Conservation (phyloP, 2,329 filamentous ascomycete genomes). For the Incumbomyces lentus region DNA sequence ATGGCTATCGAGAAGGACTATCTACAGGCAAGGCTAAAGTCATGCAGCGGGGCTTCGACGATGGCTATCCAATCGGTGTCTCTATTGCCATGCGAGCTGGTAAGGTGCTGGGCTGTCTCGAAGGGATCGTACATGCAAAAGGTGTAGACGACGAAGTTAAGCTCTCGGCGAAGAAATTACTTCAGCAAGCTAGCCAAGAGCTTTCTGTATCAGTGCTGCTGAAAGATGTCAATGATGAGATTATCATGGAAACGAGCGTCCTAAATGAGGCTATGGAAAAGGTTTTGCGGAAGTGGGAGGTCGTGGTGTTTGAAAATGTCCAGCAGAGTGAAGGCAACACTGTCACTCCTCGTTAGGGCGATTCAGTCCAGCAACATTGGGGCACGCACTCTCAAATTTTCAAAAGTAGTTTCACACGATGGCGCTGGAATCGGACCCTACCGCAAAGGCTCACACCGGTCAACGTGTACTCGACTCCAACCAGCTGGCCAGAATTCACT, state of each 20-base stretch:
- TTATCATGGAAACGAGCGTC: constrained; percentile 5
- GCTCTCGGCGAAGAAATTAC: constrained; percentile 6
- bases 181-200: constrained; percentile 12
- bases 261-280: background rate
- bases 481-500: background rate
- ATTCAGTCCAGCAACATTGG: background rate
- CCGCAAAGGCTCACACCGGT: no score
- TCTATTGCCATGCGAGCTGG: constrained; percentile 66
- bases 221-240: constrained; percentile 15
- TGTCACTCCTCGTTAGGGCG: background rate
- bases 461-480: background rate
- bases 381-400: no score
- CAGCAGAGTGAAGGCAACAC: background rate
- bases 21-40: constrained; percentile 61
- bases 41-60: constrained; percentile 83
- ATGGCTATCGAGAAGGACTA: constrained; percentile 85
- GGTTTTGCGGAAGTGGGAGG: constrained; percentile 13
- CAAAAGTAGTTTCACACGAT: no score
- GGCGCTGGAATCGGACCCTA: no score
- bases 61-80: constrained; percentile 76
- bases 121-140: constrained; percentile 52
- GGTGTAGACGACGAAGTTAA: constrained; percentile 1
- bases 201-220: constrained; percentile 15
- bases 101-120: constrained; percentile 63
- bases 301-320: constrained; percentile 4